A percentile compares a stretch with the other conserved stretches of the same genome.
These are phyloP conservation scores for Apophysomyces elegans DNA, from an alignment of 371 early-diverging fungal genomes.

Conservation along the genomic window DNA sequence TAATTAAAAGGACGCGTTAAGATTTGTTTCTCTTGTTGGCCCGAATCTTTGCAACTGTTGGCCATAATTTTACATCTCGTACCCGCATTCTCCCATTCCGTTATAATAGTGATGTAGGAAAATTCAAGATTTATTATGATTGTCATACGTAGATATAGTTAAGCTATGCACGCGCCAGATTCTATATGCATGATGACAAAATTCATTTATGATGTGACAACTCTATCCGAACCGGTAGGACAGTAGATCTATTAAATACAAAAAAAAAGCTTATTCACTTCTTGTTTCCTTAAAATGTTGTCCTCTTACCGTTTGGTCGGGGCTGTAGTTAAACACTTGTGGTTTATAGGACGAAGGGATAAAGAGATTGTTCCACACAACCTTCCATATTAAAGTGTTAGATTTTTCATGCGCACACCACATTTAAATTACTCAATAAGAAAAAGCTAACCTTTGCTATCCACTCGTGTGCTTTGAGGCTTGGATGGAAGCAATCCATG, in stretches of 20 bases:
- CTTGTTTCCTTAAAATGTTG: background rate
- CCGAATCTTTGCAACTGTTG: no score
- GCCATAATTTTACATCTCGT: no score
- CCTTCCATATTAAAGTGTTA: background rate
- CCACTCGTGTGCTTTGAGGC: slow-evolving; percentile 15
- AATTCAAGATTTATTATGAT: no score
- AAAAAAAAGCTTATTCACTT: background rate
- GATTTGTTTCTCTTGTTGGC: no score
- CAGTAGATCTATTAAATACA: slow-evolving; percentile 20
- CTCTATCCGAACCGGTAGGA: slow-evolving; percentile 20
- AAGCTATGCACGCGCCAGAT: no score
- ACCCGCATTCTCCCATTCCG: no score
- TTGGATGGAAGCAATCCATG: slow-evolving; percentile 26
- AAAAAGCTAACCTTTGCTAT: slow-evolving; percentile 15
- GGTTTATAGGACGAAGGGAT: slow-evolving; percentile 12
- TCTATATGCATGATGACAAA: no score
- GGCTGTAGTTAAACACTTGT: background rate
- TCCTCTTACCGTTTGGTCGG: slow-evolving; percentile 13
- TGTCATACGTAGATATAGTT: no score
- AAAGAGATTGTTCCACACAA: slow-evolving; percentile 22
- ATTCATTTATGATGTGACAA: background rate
- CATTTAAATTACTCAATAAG: background rate
- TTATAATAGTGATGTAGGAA: no score
- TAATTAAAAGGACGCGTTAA: no score
- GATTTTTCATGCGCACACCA: no score